Evolutionary conservation across 2,329 filamentous ascomycete species (phyloP), one percentile per base, ranked within the genome.

Genomic region (Cladorrhinum sp.): DNA sequence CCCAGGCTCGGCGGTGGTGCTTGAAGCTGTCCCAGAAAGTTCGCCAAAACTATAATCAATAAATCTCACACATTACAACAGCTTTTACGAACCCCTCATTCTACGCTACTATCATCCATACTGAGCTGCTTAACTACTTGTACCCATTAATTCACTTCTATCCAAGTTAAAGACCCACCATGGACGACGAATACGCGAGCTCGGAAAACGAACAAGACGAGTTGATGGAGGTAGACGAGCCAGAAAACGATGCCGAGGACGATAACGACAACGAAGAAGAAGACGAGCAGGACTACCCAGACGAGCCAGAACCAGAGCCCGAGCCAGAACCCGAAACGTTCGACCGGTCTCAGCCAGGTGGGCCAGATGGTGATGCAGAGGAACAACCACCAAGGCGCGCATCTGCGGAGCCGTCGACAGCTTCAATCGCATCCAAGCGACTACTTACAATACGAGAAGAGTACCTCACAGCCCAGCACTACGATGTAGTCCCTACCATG

Each of bases 401-500:
- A 26, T 73, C 74, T 4, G 71, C 72, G 4, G 61, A 66, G 24
- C 73, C 75, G 1, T 69, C 72, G 1, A 67, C 66, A 5, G 70
- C 71, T 18, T 64, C 66, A 30, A 54, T 63, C 16, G 73, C 71
- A 77, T 73, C 69, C 49, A 72, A 67, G 63, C 79, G 73, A 68
- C 86, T 84, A 53, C 89, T 88, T 1, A 80, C 78, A 55, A 82
- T 92, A n/a, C 86, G 90, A 0, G 82, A 87, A 10, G 92, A 96
- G 71, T 90, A 87, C n/a, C 78, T 96, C 55, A 88, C 83, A 1
- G 94, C 95, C 14, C 79, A 82, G 46, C 85, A 89, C 1, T 99
- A 98, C 78, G 95, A 99, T 73, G 96, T 99, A 62, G 89, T 96
- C 1, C 95, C 95, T 1, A 98, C 95, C 21, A 98, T 98, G 77